phyloP scores from a whole-genome alignment of 23 red algal species.

The Gracilariopsis chorda region DNA sequence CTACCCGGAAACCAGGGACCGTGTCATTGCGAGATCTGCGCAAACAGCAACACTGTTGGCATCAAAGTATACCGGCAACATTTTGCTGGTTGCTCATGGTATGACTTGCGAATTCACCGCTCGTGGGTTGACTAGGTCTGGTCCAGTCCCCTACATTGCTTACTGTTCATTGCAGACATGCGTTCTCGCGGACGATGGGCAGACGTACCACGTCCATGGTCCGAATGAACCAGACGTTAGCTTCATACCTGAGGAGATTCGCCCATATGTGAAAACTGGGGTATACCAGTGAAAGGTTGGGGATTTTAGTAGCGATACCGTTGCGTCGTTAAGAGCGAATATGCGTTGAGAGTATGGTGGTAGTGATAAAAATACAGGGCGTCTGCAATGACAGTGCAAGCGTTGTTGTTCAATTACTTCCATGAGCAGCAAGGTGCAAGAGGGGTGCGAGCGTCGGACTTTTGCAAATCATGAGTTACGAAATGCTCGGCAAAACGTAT shows the following conservation, averaged over 20 bases:
- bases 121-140: slow-evolving; percentile 20
- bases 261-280: background rate
- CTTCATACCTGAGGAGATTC: slow-evolving; percentile 37
- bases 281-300: background rate
- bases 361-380: too few relatives aligned
- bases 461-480: too few relatives aligned
- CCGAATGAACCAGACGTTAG: slow-evolving; percentile 1
- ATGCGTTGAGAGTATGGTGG: too few relatives aligned
- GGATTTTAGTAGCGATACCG: too few relatives aligned
- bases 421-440: too few relatives aligned
- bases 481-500: too few relatives aligned
- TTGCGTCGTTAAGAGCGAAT: too few relatives aligned
- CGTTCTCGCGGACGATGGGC: background rate
- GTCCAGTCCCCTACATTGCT: slow-evolving; percentile 8
- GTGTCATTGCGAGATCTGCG: background rate
- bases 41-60: background rate
- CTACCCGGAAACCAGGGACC: slow-evolving; percentile 40
- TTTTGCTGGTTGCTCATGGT: slow-evolving; percentile 28
- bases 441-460: too few relatives aligned
- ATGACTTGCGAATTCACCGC: slow-evolving; percentile 44
- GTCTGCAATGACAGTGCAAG: too few relatives aligned
- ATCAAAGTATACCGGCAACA: background rate
- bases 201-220: background rate
- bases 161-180: slow-evolving; percentile 56
- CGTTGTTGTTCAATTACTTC: too few relatives aligned